Evolutionary conservation across 345 rosid species (phyloP).

Genomic region (Murraya koenigii): DNA sequence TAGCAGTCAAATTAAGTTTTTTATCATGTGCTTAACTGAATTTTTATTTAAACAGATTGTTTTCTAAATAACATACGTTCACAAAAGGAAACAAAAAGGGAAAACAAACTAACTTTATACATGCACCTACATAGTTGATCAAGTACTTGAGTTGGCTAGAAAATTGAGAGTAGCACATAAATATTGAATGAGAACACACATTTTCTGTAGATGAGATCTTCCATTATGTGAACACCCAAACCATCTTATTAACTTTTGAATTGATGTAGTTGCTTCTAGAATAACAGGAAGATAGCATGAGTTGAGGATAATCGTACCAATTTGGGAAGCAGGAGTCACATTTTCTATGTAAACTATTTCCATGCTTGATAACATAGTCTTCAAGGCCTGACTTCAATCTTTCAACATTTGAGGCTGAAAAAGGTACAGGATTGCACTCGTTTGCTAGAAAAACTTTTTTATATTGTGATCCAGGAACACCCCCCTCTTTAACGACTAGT

Average conservation of each 20-base stretch:
- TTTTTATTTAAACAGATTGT: not conserved
- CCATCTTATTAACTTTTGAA: slow-evolving; percentile 2
- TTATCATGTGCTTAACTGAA: not conserved
- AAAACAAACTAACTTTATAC: not conserved
- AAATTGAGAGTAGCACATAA: not conserved
- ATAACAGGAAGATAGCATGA: not conserved
- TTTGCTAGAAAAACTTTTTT: slow-evolving; percentile 52
- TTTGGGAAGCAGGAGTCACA: slow-evolving; percentile 52
- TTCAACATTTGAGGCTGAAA: slow-evolving; percentile 55
- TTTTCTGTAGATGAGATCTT: not conserved
- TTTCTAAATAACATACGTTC: not conserved
- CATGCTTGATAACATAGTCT: slow-evolving; percentile 67
- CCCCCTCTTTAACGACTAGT: slow-evolving; percentile 49
- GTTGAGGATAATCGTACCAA: slow-evolving; percentile 32
- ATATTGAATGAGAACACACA: not conserved
- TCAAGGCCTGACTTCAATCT: slow-evolving; percentile 71
- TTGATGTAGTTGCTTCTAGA: slow-evolving; percentile 9
- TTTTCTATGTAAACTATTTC: slow-evolving; percentile 37
- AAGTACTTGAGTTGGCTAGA: not conserved
- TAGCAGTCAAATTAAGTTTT: not conserved
- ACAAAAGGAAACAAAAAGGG: not conserved
- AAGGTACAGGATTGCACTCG: slow-evolving; percentile 35
- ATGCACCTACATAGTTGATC: not conserved
- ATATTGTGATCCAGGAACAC: slow-evolving; percentile 38
- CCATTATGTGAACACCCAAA: not conserved